phyloP scores from a whole-genome alignment of 140 eudicot genomes.

The Flaveria floridana region DNA sequence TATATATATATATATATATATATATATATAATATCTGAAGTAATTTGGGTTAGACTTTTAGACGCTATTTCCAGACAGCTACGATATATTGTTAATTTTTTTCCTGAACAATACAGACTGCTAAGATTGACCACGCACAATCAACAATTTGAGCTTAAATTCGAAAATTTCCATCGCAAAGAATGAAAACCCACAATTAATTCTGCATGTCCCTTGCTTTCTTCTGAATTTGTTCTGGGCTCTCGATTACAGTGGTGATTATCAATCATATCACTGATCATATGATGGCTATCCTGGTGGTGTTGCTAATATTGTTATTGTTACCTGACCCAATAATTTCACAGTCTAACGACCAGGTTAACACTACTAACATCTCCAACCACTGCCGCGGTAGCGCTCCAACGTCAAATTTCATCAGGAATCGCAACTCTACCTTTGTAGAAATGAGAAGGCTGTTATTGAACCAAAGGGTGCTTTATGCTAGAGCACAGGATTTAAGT shows the following conservation, averaged over 20 bases:
- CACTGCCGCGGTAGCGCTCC: no score
- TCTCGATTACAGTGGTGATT: background rate
- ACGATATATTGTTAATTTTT: no score
- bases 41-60: no score
- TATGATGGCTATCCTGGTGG: conserved; percentile 26
- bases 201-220: no score
- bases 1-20: no score
- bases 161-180: no score
- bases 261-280: background rate
- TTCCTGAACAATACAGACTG: no score
- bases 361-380: conserved; percentile 7
- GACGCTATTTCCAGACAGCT: no score
- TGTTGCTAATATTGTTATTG: conserved; percentile 24
- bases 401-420: conserved; percentile 16
- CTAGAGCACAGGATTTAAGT: conserved; percentile 3
- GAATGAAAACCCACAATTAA: no score
- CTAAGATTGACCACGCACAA: no score
- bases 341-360: conserved; percentile 23
- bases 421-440: conserved; percentile 28
- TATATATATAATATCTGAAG: no score
- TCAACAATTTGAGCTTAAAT: no score
- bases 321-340: conserved; percentile 17
- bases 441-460: conserved; percentile 24
- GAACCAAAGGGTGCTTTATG: background rate
- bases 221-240: background rate